Evolutionary conservation across 2,329 filamentous ascomycete species (phyloP).

Genomic region (Trichophaea hybrida): DNA sequence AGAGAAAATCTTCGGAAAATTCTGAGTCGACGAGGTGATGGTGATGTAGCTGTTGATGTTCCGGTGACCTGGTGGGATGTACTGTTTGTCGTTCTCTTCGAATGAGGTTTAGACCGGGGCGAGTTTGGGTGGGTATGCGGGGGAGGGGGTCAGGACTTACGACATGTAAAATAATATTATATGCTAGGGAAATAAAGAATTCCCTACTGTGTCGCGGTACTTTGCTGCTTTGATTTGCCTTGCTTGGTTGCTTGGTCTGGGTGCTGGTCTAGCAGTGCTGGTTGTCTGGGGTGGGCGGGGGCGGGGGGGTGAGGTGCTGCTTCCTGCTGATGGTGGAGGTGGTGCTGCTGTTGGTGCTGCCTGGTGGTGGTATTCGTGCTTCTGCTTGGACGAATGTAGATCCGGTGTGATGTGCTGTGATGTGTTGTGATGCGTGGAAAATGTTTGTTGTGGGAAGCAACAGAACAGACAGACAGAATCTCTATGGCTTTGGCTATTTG

Average conservation of each 20-base stretch:
- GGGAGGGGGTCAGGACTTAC: neutral
- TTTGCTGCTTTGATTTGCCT: neutral
- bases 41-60: neutral
- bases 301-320: neutral
- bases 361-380: too few relatives aligned
- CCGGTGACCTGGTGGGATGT: slow-evolving; percentile 4
- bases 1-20: neutral
- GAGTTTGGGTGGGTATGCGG: neutral
- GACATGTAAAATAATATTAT: neutral
- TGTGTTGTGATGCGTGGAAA: too few relatives aligned
- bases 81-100: slow-evolving; percentile 1
- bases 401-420: too few relatives aligned
- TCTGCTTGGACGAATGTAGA: too few relatives aligned
- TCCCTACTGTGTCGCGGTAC: neutral
- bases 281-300: too few relatives aligned
- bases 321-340: neutral
- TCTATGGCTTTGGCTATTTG: too few relatives aligned
- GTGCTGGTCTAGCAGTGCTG: too few relatives aligned
- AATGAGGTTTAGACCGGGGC: slow-evolving; percentile 1
- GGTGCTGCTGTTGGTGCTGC: too few relatives aligned
- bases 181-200: neutral
- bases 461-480: too few relatives aligned
- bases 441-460: too few relatives aligned
- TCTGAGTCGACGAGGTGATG: neutral
- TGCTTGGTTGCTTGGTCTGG: neutral